Conservation (phyloP, 768 basidiomycete species). For the Mycena belliarum region DNA sequence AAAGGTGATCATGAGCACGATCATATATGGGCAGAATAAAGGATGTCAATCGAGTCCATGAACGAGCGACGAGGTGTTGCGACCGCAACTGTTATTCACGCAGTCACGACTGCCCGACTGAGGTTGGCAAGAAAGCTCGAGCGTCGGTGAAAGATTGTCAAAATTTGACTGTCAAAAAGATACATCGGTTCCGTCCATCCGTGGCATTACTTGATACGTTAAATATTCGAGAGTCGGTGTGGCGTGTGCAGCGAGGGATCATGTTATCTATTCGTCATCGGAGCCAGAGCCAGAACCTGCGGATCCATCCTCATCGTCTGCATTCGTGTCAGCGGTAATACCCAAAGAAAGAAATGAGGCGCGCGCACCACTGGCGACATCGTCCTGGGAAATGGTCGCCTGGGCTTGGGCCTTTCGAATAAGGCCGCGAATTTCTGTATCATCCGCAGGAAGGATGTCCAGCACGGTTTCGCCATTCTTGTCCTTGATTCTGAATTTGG, state of each 20-base stretch:
- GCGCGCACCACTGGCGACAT: conserved; percentile 67
- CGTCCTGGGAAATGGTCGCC: conserved; percentile 51
- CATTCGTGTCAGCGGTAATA: neutral
- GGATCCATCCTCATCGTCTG: conserved; percentile 27
- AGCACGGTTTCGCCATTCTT: conserved; percentile 59
- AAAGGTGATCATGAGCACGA: no score
- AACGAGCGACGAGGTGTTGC: no score
- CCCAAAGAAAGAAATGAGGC: neutral
- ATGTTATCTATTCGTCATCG: conserved; percentile 30
- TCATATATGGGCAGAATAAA: no score
- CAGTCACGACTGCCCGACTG: no score
- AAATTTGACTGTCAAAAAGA: neutral
- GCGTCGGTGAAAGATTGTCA: no score
- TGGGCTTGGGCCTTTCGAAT: conserved; percentile 58
- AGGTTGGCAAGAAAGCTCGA: no score
- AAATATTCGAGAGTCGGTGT: conserved; percentile 11
- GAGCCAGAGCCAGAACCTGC: conserved; percentile 37
- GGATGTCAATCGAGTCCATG: no score
- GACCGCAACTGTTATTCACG: no score
- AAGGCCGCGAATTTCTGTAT: conserved; percentile 49
- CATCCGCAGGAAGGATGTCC: conserved; percentile 56
- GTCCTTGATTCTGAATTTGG: conserved; percentile 60
- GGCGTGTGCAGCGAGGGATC: neutral
- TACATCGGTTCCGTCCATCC: conserved; percentile 4
- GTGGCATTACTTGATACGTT: conserved; percentile 7